These are phyloP conservation scores for Fragaria iinumae DNA, from an alignment of 306 rosid species.

Conservation along the genomic window DNA sequence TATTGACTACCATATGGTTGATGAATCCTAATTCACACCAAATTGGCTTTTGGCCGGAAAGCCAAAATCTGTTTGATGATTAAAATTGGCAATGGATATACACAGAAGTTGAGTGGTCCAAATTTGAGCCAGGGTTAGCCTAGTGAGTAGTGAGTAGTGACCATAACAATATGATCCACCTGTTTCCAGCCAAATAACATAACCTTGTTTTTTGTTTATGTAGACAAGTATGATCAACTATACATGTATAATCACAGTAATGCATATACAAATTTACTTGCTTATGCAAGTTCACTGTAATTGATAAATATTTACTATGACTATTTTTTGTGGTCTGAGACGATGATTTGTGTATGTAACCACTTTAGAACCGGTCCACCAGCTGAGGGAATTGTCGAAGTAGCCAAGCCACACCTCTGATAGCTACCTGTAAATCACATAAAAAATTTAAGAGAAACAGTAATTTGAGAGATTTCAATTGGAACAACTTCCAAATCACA, in stretches of 20 bases:
- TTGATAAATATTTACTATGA: not conserved
- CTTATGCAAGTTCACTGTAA: not conserved
- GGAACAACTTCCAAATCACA: not conserved
- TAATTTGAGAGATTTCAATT: not conserved
- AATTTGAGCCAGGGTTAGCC: not conserved
- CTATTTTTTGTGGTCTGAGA: not conserved
- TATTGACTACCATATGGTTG: not conserved
- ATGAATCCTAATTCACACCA: not conserved
- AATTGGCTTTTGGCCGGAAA: too few relatives aligned
- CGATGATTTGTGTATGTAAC: too few relatives aligned
- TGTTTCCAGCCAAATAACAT: not conserved
- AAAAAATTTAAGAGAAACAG: not conserved
- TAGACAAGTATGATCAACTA: not conserved
- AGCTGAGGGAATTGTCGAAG: conserved; percentile 73
- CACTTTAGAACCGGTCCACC: conserved; percentile 34
- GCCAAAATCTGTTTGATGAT: too few relatives aligned
- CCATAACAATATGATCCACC: not conserved
- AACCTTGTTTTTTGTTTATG: not conserved
- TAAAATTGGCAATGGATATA: not conserved
- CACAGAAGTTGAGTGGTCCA: not conserved
- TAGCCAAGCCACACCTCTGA: conserved; percentile 81
- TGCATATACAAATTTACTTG: conserved; percentile 1
- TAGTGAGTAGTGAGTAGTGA: not conserved
- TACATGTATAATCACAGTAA: not conserved
- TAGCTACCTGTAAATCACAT: conserved; percentile 43